Conservation (phyloP, 176 grass and related monocot genomes). For the Zizania latifolia region DNA sequence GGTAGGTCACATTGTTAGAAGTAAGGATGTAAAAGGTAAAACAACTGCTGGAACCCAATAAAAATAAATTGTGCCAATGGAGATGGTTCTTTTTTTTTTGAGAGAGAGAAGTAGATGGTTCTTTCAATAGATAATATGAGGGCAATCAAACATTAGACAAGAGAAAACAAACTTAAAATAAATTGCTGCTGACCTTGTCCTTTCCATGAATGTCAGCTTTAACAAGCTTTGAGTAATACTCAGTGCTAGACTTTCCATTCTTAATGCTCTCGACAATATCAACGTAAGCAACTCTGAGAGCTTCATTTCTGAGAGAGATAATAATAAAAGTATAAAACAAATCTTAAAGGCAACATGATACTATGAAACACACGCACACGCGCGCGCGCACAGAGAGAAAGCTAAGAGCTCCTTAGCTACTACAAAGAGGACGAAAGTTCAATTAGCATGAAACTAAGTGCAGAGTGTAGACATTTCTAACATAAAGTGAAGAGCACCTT, state of each 20-base stretch:
- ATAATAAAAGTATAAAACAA: slow-evolving; percentile 16
- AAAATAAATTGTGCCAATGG: not conserved
- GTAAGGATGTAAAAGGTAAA: not conserved
- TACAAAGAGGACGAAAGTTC: not conserved
- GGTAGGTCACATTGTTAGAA: not conserved
- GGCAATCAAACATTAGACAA: slow-evolving; percentile 1
- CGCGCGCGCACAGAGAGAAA: not conserved
- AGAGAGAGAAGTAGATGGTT: too few relatives aligned
- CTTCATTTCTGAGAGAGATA: slow-evolving; percentile 74
- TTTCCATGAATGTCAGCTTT: slow-evolving; percentile 95
- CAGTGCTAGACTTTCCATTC: slow-evolving; percentile 58
- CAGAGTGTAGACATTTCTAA: slow-evolving; percentile 15
- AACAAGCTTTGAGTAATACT: slow-evolving; percentile 95
- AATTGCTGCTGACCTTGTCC: slow-evolving; percentile 53
- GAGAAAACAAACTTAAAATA: not conserved
- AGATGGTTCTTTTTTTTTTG: not conserved
- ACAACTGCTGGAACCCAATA: not conserved
- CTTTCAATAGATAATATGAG: not conserved
- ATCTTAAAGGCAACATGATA: slow-evolving; percentile 12
- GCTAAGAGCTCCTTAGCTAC: not conserved
- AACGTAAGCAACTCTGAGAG: slow-evolving; percentile 88
- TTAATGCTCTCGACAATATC: slow-evolving; percentile 68
- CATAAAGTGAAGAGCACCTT: slow-evolving; percentile 42
- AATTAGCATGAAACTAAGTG: not conserved
- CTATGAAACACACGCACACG: not conserved